Evolutionary conservation across 2,329 filamentous ascomycete species (phyloP).

Genomic region (Teratosphaeria nubilosa): DNA sequence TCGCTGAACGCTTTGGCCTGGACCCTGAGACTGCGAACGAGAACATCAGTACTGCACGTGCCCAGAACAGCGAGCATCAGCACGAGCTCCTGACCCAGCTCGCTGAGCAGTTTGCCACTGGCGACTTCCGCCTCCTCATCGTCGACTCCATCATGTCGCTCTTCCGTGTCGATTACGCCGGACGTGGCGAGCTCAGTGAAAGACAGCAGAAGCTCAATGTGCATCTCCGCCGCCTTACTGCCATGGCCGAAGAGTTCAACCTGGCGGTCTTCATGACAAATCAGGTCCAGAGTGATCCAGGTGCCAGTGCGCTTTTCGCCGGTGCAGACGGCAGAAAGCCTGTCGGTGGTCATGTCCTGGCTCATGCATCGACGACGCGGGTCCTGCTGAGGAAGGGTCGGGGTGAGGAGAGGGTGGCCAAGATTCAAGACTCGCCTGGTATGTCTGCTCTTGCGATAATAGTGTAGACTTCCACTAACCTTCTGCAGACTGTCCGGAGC

Average conservation of each 20-base stretch:
- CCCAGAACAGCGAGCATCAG: conserved; percentile 57
- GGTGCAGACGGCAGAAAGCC: conserved; percentile 59
- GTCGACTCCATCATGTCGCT: conserved; percentile 63
- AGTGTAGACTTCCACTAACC: conserved; percentile 10
- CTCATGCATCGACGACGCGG: conserved; percentile 57
- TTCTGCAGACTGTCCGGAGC: conserved; percentile 52
- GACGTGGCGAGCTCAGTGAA: conserved; percentile 57
- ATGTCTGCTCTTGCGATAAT: conserved; percentile 2
- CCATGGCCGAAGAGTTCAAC: conserved; percentile 63
- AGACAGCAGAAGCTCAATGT: conserved; percentile 58
- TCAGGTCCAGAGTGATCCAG: conserved; percentile 61
- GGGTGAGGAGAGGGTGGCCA: conserved; percentile 60
- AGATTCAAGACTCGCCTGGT: conserved; percentile 59
- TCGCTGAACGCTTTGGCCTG: conserved; percentile 54
- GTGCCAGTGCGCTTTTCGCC: conserved; percentile 57
- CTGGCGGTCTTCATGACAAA: conserved; percentile 57
- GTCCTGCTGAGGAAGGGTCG: conserved; percentile 58
- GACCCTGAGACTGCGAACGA: conserved; percentile 52
- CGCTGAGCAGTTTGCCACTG: conserved; percentile 50
- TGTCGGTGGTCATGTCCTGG: conserved; percentile 57
- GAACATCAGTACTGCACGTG: conserved; percentile 57
- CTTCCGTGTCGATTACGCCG: conserved; percentile 57
- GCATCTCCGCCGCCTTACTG: conserved; percentile 52
- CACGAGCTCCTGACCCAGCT: conserved; percentile 54
- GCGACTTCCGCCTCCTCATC: conserved; percentile 56